Evolutionary conservation across 352 stramenopile genomes (phyloP), one percentile per base, ranked within the genome.

Genomic region (Peronospora destructor): DNA sequence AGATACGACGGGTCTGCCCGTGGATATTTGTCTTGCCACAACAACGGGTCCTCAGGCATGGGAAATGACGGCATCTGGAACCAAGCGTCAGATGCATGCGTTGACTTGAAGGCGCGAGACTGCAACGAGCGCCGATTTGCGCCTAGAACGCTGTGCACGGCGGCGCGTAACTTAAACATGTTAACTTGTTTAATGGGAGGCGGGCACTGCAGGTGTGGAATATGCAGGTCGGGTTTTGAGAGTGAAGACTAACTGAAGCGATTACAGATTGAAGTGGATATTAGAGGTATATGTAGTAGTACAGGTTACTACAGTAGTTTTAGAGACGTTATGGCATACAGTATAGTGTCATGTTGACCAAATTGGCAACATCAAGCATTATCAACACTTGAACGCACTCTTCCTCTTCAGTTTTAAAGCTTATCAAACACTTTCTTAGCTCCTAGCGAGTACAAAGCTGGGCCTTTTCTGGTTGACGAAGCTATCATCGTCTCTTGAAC

Each of bases 21-120:
- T 45, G 64, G 55, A 53, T 87, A 87, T 60, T 87, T 80, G 34
- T 68, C 44, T 26, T 82, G 59, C 74, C 71, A 83, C 47, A 72
- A 49, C 14, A 67, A 49, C 36, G 68, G 59, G 63, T 89, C 73
- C 23, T 84, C 67, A 26, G 61, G 64, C 61, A 86, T 59, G 0
- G 78, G 69, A 60, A 85, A 86, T 34, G 69, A 76, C 50, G 73
- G 76, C 53, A 68, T 71, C 40, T 76, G 61, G 67, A 90, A 87
- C n/a, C 87, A 45, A 13, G 42, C 56, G 59, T 87, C 66, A 37
- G 59, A 60, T 53, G 71, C 57, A 36, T 64, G 66, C 14, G 71
- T 76, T 11, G 74, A 90, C 71, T 85, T 87, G 70, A 86, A 86
- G 29, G 73, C 71, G 41, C 69, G 74, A 12, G 62, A 64, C 37